A percentile compares a stretch with the other conserved stretches of the same genome.
Evolutionary conservation across 345 rosid species (phyloP).

Genomic region (Citrus hindsii): DNA sequence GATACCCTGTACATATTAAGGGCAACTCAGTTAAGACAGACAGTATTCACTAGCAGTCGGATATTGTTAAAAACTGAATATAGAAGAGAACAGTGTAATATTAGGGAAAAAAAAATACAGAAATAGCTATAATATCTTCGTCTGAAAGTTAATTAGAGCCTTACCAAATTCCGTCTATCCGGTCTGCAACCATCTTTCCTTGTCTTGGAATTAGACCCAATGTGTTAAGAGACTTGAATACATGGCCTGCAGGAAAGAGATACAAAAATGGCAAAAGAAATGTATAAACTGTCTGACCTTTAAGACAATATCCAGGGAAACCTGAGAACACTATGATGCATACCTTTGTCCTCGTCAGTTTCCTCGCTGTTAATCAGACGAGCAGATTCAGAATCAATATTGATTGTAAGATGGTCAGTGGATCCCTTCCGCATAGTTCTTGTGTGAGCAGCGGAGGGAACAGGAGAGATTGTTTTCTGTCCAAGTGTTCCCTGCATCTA

Average conservation of each 20-base stretch:
- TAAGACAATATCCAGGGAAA: background rate
- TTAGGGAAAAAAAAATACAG: background rate
- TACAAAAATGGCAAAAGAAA: background rate
- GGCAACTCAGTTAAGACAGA: conserved; percentile 7
- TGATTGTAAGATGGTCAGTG: conserved; percentile 78
- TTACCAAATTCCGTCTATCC: conserved; percentile 90
- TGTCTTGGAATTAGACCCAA: conserved; percentile 82
- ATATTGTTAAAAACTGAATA: background rate
- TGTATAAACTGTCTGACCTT: background rate
- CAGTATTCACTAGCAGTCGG: background rate
- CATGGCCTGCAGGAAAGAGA: conserved; percentile 52
- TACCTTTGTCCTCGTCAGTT: conserved; percentile 86
- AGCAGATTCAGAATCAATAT: conserved; percentile 63
- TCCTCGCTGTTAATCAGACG: conserved; percentile 52
- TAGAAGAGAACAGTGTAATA: background rate
- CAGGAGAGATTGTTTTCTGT: conserved; percentile 49
- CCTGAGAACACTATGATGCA: conserved; percentile 9
- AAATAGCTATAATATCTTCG: background rate
- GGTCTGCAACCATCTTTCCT: conserved; percentile 88
- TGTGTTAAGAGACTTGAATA: conserved; percentile 80
- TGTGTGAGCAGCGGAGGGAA: conserved; percentile 68
- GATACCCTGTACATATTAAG: conserved; percentile 57
- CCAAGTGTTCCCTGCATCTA: conserved; percentile 49
- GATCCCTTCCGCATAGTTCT: conserved; percentile 85
- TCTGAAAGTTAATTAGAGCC: background rate